Base-by-base conservation (phyloP, 768 basidiomycete species). In the Leccinum sublutescens region DNA sequence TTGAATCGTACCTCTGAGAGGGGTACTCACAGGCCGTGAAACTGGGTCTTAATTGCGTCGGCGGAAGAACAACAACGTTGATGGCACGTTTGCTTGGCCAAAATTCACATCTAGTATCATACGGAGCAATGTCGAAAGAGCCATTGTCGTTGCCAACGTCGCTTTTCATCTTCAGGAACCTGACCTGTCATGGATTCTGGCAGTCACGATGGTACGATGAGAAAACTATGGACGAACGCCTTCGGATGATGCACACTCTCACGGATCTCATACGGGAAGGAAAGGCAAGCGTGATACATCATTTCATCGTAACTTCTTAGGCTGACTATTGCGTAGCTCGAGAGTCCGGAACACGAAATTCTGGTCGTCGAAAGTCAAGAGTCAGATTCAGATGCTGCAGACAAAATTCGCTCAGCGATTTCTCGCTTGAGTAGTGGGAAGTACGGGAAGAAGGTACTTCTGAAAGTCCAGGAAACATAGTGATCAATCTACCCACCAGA, bases 111-210 rank as follows among this genome's bases (percentile, higher is more conserved):
- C 79, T 94, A 12, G 86, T 94, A 8, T 91, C 93, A 0, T 95
- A 95, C 56, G 93, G 93, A 29, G 92, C 89, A 5, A 95, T 95
- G 93, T 89, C 93, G 1, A 93, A 89, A 68, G 80, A 87, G 54
- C 91, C 93, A 0, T 72, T 95, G 17, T 81, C 85, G 1, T 70
- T 95, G 21, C 89, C 93, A 1, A 87, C 89, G 0, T 88, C 89
- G 0, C 76, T 86, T 21, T 87, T 91, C 74, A 93, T 95, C 60
- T 95, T 95, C 79, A 91, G 86, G 62, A 89, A 91, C 70, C 76
- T 95, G 62, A 87, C 81, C 0, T 79, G 80, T 23, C 87, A 84
- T 52, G 93, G 91, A 5, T 92, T 87, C 71, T 93, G 91, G 89
- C 87, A 90, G 70, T 84, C 77, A 54, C 78, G 80, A 31, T 91